A percentile compares a stretch with the other conserved stretches of the same genome.
Conservation (phyloP, 495 filamentous ascomycete genomes). For the Jackrogersella minutella region DNA sequence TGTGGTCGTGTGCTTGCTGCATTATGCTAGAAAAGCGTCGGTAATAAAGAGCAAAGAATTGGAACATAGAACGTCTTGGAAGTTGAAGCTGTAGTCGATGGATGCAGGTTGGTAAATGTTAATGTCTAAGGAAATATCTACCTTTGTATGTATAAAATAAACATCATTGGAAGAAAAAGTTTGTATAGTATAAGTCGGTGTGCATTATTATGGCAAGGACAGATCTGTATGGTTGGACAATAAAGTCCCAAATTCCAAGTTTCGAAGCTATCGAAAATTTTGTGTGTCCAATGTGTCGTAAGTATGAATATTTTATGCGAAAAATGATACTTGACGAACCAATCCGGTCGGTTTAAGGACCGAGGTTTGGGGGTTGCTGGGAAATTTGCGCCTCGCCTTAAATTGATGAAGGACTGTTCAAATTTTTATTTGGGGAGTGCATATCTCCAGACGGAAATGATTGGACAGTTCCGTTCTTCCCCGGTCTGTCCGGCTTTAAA, state of each 20-base stretch:
- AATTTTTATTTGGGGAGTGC: conserved; percentile 25
- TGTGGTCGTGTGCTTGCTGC: conserved; percentile 21
- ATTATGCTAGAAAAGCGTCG: neutral
- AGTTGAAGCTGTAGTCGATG: too few species aligned
- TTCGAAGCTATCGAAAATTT: conserved; percentile 9
- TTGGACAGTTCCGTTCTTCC: conserved; percentile 34
- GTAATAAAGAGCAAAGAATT: too few species aligned
- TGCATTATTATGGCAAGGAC: too few species aligned
- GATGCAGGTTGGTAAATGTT: too few species aligned
- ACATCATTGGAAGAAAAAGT: neutral
- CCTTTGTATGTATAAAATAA: neutral
- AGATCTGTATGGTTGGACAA: conserved; percentile 26
- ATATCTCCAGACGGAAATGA: conserved; percentile 20
- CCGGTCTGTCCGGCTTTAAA: conserved; percentile 24
- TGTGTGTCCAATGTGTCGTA: conserved; percentile 12
- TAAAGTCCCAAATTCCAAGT: conserved; percentile 20
- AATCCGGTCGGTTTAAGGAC: conserved; percentile 22
- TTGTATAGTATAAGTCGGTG: conserved; percentile 24
- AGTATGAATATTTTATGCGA: conserved; percentile 16
- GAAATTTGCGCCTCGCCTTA: conserved; percentile 31
- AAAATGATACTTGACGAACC: conserved; percentile 37
- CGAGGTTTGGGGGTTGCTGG: conserved; percentile 22
- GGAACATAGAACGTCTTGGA: too few species aligned
- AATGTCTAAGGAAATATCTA: too few species aligned
- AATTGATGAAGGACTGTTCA: conserved; percentile 31